Conservation (phyloP, 257 asterid species). For the Salvia miltiorrhiza region DNA sequence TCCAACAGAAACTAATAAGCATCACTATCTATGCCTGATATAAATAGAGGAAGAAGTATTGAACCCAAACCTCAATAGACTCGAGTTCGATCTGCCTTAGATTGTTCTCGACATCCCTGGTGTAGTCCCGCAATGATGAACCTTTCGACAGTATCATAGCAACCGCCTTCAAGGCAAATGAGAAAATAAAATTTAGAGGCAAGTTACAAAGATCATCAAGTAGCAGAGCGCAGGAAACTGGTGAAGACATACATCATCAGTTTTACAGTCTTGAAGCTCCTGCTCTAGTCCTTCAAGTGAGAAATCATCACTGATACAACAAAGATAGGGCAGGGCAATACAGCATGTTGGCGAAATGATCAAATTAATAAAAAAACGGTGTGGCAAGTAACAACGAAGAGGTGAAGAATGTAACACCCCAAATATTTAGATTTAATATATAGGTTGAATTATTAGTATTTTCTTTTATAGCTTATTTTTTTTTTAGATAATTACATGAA, state of each 20-base stretch:
- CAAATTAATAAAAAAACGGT: background rate
- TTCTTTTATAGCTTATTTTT: too few species aligned
- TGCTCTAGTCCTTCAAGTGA: slow-evolving; percentile 90
- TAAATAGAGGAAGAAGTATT: background rate
- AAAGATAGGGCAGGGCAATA: background rate
- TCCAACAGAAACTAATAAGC: too few species aligned
- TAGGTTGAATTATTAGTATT: too few species aligned
- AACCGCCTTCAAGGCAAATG: slow-evolving; percentile 59
- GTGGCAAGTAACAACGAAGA: background rate
- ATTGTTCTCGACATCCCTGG: slow-evolving; percentile 92
- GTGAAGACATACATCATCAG: slow-evolving; percentile 65
- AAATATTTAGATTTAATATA: too few species aligned
- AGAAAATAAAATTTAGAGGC: slow-evolving; percentile 3
- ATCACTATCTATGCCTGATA: slow-evolving; percentile 11
- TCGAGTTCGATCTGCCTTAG: slow-evolving; percentile 82
- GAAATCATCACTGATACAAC: slow-evolving; percentile 63
- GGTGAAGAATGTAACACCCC: too few species aligned
- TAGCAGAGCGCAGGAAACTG: slow-evolving; percentile 1
- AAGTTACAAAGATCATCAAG: slow-evolving; percentile 2
- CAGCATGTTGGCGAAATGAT: background rate
- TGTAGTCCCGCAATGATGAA: slow-evolving; percentile 73
- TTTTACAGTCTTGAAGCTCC: slow-evolving; percentile 89
- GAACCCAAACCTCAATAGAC: slow-evolving; percentile 78
- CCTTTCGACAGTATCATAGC: slow-evolving; percentile 91
- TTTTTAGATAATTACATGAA: too few species aligned